phyloP scores from a whole-genome alignment of 2,329 filamentous ascomycete genomes.

The Parafenestella ontariensis region DNA sequence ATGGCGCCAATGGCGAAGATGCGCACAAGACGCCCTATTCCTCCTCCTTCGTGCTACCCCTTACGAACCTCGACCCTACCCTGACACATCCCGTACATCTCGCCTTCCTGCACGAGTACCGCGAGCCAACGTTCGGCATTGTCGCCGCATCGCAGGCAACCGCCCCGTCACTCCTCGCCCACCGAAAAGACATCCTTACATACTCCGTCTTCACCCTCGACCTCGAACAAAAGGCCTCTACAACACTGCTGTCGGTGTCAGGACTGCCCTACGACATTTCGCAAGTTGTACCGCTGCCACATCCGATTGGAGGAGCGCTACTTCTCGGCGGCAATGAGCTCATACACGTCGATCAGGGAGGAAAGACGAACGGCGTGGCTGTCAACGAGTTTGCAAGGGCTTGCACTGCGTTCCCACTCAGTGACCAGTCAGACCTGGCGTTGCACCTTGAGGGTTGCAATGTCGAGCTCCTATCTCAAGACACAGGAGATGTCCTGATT shows the following conservation, averaged over 20 bases:
- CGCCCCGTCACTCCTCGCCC: slow-evolving; percentile 74
- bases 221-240: slow-evolving; percentile 90
- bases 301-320: slow-evolving; percentile 86
- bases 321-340: slow-evolving; percentile 88
- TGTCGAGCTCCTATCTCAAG: slow-evolving; percentile 76
- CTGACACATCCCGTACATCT: slow-evolving; percentile 90
- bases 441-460: slow-evolving; percentile 82
- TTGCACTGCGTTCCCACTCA: slow-evolving; percentile 81
- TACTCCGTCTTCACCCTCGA: slow-evolving; percentile 97
- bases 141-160: slow-evolving; percentile 78
- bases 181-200: slow-evolving; percentile 82
- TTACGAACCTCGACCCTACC: slow-evolving; percentile 85
- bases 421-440: slow-evolving; percentile 82
- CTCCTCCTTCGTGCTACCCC: slow-evolving; percentile 89
- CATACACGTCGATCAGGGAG: slow-evolving; percentile 94
- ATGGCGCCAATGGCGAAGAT: slow-evolving; percentile 46
- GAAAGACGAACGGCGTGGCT: slow-evolving; percentile 89
- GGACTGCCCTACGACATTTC: slow-evolving; percentile 88
- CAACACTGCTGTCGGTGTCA: slow-evolving; percentile 85
- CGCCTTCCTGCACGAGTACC: slow-evolving; percentile 93
- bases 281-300: slow-evolving; percentile 79
- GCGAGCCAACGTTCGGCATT: slow-evolving; percentile 96
- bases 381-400: slow-evolving; percentile 90
- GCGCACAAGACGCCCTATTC: slow-evolving; percentile 73
- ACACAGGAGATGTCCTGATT: slow-evolving; percentile 84